These are phyloP conservation scores for Imleria badia DNA, from an alignment of 768 basidiomycete species.

Conservation along the genomic window DNA sequence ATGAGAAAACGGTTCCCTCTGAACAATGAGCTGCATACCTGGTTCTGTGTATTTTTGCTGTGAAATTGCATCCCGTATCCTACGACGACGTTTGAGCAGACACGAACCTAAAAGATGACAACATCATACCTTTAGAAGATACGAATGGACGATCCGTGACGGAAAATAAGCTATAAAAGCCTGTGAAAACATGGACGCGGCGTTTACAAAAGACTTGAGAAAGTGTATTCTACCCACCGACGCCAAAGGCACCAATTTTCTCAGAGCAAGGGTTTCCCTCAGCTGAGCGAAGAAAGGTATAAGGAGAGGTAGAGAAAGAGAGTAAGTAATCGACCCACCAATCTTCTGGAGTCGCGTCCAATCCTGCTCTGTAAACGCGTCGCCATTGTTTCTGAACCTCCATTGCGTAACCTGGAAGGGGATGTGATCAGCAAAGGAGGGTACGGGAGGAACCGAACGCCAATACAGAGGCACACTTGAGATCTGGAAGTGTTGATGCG, in stretches of 20 bases:
- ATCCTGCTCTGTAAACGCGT: constrained; percentile 77
- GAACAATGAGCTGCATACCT: not conserved
- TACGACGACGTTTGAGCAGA: too few relatives aligned
- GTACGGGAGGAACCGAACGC: constrained; percentile 10
- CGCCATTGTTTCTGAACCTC: constrained; percentile 87
- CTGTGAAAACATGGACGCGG: constrained; percentile 24
- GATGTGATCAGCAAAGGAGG: not conserved
- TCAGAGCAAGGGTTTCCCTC: constrained; percentile 94
- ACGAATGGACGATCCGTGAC: constrained; percentile 42
- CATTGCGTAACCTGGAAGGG: constrained; percentile 65
- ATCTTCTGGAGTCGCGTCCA: constrained; percentile 91
- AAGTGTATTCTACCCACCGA: constrained; percentile 48
- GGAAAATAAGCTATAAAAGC: constrained; percentile 79
- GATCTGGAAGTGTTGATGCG: constrained; percentile 47
- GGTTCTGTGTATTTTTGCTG: not conserved
- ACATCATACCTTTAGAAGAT: not conserved
- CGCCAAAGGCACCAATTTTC: constrained; percentile 94
- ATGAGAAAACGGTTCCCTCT: not conserved
- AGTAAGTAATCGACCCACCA: constrained; percentile 42
- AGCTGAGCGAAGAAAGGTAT: constrained; percentile 41
- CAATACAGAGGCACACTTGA: constrained; percentile 54
- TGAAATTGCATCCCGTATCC: not conserved
- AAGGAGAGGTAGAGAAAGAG: too few relatives aligned
- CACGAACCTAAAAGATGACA: not conserved
- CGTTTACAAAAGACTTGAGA: not conserved